Percentiles rank a stretch among this genome's conserved stretches.
Conservation (phyloP, 2,329 filamentous ascomycete genomes). For the Aspergillus sojae region DNA sequence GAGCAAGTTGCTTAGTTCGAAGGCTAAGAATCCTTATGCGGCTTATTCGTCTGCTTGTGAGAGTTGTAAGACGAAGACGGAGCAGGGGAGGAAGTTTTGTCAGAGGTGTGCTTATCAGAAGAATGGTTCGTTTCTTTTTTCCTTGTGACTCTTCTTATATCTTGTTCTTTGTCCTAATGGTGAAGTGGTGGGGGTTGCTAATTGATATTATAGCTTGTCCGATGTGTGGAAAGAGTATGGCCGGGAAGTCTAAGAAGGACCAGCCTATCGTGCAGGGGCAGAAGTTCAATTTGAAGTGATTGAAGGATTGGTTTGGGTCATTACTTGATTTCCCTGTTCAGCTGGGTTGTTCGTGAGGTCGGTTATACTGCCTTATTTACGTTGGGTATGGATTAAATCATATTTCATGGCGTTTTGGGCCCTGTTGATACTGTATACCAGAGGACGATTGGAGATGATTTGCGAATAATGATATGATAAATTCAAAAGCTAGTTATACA, state of each 20-base stretch:
- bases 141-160: neutral
- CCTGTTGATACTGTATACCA: slow-evolving; percentile 1
- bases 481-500: slow-evolving; percentile 41
- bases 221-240: slow-evolving; percentile 62
- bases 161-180: no score
- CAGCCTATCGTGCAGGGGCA: slow-evolving; percentile 61
- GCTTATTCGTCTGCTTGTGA: slow-evolving; percentile 64
- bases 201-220: slow-evolving; percentile 54
- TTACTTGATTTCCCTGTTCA: slow-evolving; percentile 3
- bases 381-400: neutral
- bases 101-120: slow-evolving; percentile 65
- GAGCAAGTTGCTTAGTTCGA: slow-evolving; percentile 67
- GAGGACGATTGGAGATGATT: slow-evolving; percentile 1
- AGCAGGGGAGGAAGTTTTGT: slow-evolving; percentile 63
- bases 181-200: neutral
- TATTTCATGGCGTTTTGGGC: slow-evolving; percentile 18
- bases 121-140: slow-evolving; percentile 48
- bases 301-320: neutral
- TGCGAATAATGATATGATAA: slow-evolving; percentile 17
- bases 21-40: slow-evolving; percentile 68
- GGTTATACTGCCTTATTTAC: neutral
- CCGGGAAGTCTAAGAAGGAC: slow-evolving; percentile 49
- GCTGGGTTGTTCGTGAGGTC: neutral
- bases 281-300: slow-evolving; percentile 65
- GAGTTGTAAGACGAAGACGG: slow-evolving; percentile 65